Conservation (phyloP, 306 rosid genomes). For the Corylus avellana region DNA sequence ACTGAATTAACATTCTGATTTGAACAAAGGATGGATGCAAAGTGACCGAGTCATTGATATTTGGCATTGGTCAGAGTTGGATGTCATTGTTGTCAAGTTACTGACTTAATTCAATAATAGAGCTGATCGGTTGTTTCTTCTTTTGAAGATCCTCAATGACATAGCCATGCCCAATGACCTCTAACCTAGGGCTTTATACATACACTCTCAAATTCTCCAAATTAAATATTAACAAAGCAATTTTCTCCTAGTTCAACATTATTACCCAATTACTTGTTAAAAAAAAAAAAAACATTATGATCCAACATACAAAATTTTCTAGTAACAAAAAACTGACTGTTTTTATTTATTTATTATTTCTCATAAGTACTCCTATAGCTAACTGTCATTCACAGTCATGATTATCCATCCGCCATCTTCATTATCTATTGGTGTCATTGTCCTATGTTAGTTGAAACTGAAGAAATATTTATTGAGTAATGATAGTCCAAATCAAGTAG, state of each 20-base stretch:
- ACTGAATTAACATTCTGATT: not conserved
- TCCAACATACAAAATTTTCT: not conserved
- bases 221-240: not conserved
- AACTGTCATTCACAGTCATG: not conserved
- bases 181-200: not conserved
- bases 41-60: not conserved
- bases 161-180: not conserved
- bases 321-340: not conserved
- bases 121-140: slow-evolving; percentile 14
- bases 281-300: not conserved
- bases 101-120: not conserved
- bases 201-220: not conserved
- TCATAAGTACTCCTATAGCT: not conserved
- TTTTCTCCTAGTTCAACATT: not conserved
- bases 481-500: not conserved
- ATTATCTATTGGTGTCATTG: not conserved
- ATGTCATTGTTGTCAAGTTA: not conserved
- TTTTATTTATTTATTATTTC: not conserved
- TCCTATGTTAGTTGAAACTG: not conserved
- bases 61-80: not conserved
- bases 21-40: slow-evolving; percentile 7
- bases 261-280: no score
- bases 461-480: not conserved
- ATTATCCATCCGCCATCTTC: not conserved
- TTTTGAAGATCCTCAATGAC: not conserved